Evolutionary conservation across 2,329 filamentous ascomycete genomes (phyloP).

Genomic region (Nothopassalora personata): DNA sequence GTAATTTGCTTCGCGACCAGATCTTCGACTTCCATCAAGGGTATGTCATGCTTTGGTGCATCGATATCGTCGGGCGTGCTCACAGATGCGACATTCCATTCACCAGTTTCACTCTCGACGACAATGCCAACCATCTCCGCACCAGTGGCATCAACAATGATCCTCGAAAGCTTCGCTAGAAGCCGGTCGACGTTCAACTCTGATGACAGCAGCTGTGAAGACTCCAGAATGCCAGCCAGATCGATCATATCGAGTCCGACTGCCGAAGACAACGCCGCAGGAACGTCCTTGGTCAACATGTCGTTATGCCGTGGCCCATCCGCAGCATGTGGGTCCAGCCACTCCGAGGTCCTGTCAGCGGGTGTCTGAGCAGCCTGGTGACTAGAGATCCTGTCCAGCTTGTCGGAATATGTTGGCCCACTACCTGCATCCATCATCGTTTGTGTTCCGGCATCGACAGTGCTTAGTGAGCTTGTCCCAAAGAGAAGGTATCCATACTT

Average conservation of each 20-base stretch:
- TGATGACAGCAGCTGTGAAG: slow-evolving; percentile 73
- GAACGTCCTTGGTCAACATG: slow-evolving; percentile 14
- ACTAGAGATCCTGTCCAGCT: slow-evolving; percentile 42
- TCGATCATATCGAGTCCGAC: slow-evolving; percentile 72
- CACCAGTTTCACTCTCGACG: slow-evolving; percentile 60
- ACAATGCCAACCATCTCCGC: slow-evolving; percentile 69
- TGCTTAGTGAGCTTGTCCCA: slow-evolving; percentile 56
- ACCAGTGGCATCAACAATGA: slow-evolving; percentile 72
- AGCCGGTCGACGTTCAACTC: slow-evolving; percentile 70
- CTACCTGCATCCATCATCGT: slow-evolving; percentile 54
- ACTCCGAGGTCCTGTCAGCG: slow-evolving; percentile 45
- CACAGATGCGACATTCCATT: slow-evolving; percentile 69
- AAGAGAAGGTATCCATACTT: slow-evolving; percentile 64
- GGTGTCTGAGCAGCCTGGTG: slow-evolving; percentile 36
- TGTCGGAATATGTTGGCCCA: slow-evolving; percentile 34
- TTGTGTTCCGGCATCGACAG: slow-evolving; percentile 60
- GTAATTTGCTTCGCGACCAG: slow-evolving; percentile 72
- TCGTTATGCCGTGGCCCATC: slow-evolving; percentile 28
- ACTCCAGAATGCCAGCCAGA: slow-evolving; percentile 70
- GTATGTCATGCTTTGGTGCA: slow-evolving; percentile 60
- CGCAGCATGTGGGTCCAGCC: slow-evolving; percentile 42
- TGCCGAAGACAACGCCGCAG: slow-evolving; percentile 50
- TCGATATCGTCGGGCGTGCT: slow-evolving; percentile 67
- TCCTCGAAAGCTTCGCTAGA: slow-evolving; percentile 74
- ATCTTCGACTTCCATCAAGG: slow-evolving; percentile 58